These are phyloP conservation scores for Pseudogymnoascus sp. DNA, from an alignment of 2,329 filamentous ascomycete species.

Conservation along the genomic window DNA sequence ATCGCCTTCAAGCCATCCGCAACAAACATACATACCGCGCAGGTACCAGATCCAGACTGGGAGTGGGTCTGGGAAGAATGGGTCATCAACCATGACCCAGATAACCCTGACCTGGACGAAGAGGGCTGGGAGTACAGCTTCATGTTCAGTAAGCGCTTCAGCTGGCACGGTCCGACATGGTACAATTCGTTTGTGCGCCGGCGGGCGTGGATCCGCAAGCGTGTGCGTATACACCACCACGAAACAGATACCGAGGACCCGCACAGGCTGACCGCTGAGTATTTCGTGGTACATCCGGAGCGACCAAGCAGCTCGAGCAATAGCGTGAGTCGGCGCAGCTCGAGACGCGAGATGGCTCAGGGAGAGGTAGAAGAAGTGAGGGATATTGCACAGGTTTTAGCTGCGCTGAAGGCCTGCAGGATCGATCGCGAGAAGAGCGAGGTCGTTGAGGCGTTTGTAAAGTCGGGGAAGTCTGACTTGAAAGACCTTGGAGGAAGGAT, in stretches of 20 bases:
- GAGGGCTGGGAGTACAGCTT: slow-evolving; percentile 97
- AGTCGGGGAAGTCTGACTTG: slow-evolving; percentile 68
- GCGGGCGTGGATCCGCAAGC: slow-evolving; percentile 77
- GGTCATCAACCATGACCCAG: slow-evolving; percentile 56
- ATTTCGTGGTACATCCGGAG: slow-evolving; percentile 67
- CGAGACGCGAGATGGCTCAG: slow-evolving; percentile 26
- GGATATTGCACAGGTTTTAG: slow-evolving; percentile 55
- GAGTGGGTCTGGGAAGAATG: slow-evolving; percentile 72
- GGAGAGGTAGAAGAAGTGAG: slow-evolving; percentile 49
- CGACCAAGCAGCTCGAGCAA: slow-evolving; percentile 34
- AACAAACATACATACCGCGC: slow-evolving; percentile 71
- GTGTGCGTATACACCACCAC: slow-evolving; percentile 54
- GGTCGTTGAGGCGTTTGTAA: slow-evolving; percentile 73
- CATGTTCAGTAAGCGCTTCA: slow-evolving; percentile 65
- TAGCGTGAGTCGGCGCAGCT: neutral
- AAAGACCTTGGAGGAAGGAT: slow-evolving; percentile 68
- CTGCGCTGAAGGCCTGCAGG: slow-evolving; percentile 57
- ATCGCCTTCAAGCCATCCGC: slow-evolving; percentile 51
- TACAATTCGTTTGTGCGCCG: slow-evolving; percentile 92
- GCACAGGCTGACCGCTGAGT: slow-evolving; percentile 66
- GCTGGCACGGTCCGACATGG: slow-evolving; percentile 88
- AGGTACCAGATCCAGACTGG: slow-evolving; percentile 92
- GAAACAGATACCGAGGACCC: slow-evolving; percentile 35
- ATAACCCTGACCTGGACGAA: slow-evolving; percentile 63
- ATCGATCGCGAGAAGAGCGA: slow-evolving; percentile 92